phyloP scores from a whole-genome alignment of 257 asterid genomes.

The Solanum chiquidenum region DNA sequence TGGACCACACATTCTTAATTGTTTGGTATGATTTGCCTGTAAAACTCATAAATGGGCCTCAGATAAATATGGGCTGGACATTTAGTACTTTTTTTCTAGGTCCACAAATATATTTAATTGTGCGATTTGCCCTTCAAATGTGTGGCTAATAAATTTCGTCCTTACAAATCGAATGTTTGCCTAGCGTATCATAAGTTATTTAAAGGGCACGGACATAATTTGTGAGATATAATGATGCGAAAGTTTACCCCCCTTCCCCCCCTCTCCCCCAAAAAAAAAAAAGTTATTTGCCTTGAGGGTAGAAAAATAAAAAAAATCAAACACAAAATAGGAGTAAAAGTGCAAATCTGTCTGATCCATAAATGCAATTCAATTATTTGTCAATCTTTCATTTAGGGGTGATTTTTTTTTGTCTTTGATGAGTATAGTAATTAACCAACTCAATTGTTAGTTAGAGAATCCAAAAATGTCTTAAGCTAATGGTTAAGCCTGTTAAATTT shows the following conservation, averaged over 20 bases:
- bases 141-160: too few species aligned
- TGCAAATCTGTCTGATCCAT: background rate
- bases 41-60: background rate
- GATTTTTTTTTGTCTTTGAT: background rate
- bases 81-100: background rate
- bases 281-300: too few species aligned
- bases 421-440: background rate
- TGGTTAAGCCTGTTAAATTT: background rate
- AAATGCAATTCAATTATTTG: background rate
- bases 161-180: background rate
- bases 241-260: fast-evolving
- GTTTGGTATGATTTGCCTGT: background rate
- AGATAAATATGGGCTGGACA: background rate
- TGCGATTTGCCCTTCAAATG: background rate
- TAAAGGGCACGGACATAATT: fast-evolving
- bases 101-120: background rate
- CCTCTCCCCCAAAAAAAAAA: too few species aligned
- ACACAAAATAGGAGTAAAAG: background rate
- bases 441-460: background rate
- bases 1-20: background rate
- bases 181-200: background rate
- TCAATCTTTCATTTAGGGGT: background rate
- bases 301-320: too few species aligned
- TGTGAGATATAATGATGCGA: background rate
- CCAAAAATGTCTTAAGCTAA: background rate